These are phyloP conservation scores for Thielaviopsis populi DNA, from an alignment of 2,329 filamentous ascomycete species.

Conservation along the genomic window DNA sequence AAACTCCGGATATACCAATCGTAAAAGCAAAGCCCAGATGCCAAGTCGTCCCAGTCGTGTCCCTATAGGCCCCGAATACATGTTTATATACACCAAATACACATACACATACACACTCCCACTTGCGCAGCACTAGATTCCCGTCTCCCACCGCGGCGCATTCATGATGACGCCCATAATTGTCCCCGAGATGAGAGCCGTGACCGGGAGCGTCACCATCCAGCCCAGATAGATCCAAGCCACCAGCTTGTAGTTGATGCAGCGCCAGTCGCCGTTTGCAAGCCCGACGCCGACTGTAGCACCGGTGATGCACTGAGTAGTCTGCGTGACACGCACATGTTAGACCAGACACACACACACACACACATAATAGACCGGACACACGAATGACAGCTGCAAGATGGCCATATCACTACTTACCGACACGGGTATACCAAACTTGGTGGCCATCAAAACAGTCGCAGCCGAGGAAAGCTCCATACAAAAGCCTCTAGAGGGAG, in stretches of 20 bases:
- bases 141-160: constrained; percentile 28
- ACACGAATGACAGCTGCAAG: neutral
- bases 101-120: neutral
- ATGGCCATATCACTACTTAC: constrained; percentile 4
- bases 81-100: neutral
- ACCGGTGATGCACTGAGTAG: constrained; percentile 38
- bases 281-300: constrained; percentile 38
- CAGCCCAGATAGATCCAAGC: constrained; percentile 35
- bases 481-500: constrained; percentile 36
- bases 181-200: constrained; percentile 34
- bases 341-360: neutral
- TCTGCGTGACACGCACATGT: constrained; percentile 20
- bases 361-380: neutral
- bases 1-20: neutral
- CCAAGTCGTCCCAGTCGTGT: neutral
- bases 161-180: constrained; percentile 41
- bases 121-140: neutral
- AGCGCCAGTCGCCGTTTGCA: constrained; percentile 34
- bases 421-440: constrained; percentile 35
- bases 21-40: neutral
- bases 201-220: constrained; percentile 37
- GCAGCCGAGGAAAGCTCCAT: constrained; percentile 38
- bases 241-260: constrained; percentile 35
- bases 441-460: constrained; percentile 40
- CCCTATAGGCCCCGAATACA: neutral